Conservation (phyloP, 345 rosid species). For the Capsella bursapastoris region DNA sequence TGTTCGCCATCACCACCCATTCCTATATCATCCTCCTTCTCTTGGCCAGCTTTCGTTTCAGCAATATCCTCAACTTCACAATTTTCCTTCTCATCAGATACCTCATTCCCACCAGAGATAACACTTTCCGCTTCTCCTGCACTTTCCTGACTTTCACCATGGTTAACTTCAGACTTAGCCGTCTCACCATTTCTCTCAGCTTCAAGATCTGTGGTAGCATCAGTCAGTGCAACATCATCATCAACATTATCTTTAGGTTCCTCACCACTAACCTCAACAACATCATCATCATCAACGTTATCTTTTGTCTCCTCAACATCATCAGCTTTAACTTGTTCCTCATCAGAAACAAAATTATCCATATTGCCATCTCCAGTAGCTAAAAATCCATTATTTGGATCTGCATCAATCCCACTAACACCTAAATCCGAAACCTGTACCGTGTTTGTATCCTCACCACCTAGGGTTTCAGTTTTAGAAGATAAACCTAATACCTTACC, state of each 20-base stretch:
- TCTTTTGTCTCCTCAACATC: neutral
- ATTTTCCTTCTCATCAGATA: conserved; percentile 1
- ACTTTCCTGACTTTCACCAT: conserved; percentile 18
- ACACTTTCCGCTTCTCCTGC: conserved; percentile 3
- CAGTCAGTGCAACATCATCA: conserved; percentile 22
- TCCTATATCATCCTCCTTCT: neutral
- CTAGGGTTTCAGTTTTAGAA: conserved; percentile 37
- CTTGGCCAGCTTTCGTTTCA: conserved; percentile 16
- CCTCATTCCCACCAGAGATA: neutral
- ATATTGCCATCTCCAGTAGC: neutral
- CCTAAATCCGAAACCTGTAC: conserved; percentile 12
- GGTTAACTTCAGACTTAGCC: neutral
- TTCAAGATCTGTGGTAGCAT: neutral
- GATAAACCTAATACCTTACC: conserved; percentile 16
- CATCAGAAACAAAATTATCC: conserved; percentile 13
- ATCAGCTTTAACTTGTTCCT: conserved; percentile 5
- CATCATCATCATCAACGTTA: neutral
- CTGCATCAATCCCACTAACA: neutral
- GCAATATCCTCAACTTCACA: conserved; percentile 15
- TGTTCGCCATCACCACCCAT: neutral
- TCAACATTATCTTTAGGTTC: neutral
- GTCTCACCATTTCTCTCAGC: neutral
- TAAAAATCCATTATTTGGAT: neutral
- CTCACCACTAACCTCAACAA: neutral
- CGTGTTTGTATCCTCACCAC: conserved; percentile 5